A percentile compares a stretch with the other conserved stretches of the same genome.
phyloP scores from a whole-genome alignment of 257 asterid species.

The Solanum phureja region DNA sequence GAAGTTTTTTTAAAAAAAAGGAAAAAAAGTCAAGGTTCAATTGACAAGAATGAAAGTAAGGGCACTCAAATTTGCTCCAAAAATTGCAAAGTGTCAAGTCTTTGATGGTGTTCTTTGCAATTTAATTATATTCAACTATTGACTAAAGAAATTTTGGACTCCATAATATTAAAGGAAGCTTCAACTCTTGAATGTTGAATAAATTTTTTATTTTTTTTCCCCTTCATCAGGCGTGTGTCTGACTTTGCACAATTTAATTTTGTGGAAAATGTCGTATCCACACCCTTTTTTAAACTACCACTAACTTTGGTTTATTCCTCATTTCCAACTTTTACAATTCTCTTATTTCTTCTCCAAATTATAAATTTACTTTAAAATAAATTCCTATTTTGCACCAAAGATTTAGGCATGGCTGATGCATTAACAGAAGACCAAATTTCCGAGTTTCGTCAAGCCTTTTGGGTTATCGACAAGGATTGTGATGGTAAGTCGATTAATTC shows the following conservation, averaged over 20 bases:
- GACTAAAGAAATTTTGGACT: neutral
- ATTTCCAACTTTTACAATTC: neutral
- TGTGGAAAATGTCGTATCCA: neutral
- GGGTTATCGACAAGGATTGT: constrained; percentile 46
- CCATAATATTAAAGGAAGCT: neutral
- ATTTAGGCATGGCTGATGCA: constrained; percentile 32
- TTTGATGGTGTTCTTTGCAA: neutral
- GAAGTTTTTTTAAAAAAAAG: neutral
- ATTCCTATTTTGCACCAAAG: neutral
- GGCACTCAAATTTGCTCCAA: neutral
- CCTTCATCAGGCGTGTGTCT: neutral
- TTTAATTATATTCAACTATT: neutral
- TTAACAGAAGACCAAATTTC: constrained; percentile 39
- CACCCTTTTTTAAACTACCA: neutral
- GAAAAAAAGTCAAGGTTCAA: neutral
- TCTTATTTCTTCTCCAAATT: neutral
- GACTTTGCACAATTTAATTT: neutral
- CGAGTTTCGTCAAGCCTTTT: constrained; percentile 48
- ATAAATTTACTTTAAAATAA: neutral
- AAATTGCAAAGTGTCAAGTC: neutral
- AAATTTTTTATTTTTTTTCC: neutral
- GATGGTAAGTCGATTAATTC: constrained; percentile 22
- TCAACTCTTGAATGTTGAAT: constrained; percentile 4
- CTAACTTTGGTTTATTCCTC: neutral
- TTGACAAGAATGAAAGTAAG: neutral